phyloP scores from a whole-genome alignment of 2,329 filamentous ascomycete genomes.

The Ophiosphaerella narmari region DNA sequence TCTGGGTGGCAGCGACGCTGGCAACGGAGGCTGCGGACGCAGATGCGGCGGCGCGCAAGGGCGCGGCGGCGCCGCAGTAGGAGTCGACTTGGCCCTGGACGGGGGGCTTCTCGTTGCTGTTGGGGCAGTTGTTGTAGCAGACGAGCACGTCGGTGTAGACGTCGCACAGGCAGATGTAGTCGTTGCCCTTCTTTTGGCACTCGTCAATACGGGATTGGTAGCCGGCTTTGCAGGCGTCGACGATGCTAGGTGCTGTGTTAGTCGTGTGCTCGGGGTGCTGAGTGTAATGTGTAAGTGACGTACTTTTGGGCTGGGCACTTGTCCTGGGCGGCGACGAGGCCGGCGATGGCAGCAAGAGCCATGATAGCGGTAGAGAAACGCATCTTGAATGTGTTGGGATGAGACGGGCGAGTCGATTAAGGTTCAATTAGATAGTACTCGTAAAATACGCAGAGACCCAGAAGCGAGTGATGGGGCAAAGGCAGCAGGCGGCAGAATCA shows the following conservation, averaged over 20 bases:
- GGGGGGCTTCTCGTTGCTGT: slow-evolving; percentile 44
- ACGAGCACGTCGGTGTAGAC: slow-evolving; percentile 59
- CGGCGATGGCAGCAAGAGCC: slow-evolving; percentile 37
- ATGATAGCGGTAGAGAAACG: slow-evolving; percentile 33
- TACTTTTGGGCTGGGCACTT: slow-evolving; percentile 48
- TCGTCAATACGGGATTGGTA: slow-evolving; percentile 48
- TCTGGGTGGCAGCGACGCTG: slow-evolving; percentile 24
- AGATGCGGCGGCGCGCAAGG: slow-evolving; percentile 30
- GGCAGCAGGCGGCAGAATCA: background rate
- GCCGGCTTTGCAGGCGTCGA: slow-evolving; percentile 54
- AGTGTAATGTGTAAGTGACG: slow-evolving; percentile 6
- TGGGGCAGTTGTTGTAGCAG: slow-evolving; percentile 69
- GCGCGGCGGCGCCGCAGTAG: slow-evolving; percentile 51
- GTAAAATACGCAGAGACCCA: background rate
- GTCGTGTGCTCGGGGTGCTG: background rate
- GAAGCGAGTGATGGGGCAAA: slow-evolving; percentile 11
- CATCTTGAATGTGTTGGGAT: slow-evolving; percentile 18
- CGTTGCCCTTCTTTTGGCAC: slow-evolving; percentile 50
- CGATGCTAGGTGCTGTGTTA: slow-evolving; percentile 48
- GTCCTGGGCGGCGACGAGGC: slow-evolving; percentile 48
- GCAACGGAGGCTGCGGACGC: slow-evolving; percentile 21
- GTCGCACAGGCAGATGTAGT: slow-evolving; percentile 63
- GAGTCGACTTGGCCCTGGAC: slow-evolving; percentile 43
- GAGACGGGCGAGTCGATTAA: background rate
- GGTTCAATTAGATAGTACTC: background rate